Conservation (phyloP, 2,329 filamentous ascomycete species). For the Sporothrix protearum region DNA sequence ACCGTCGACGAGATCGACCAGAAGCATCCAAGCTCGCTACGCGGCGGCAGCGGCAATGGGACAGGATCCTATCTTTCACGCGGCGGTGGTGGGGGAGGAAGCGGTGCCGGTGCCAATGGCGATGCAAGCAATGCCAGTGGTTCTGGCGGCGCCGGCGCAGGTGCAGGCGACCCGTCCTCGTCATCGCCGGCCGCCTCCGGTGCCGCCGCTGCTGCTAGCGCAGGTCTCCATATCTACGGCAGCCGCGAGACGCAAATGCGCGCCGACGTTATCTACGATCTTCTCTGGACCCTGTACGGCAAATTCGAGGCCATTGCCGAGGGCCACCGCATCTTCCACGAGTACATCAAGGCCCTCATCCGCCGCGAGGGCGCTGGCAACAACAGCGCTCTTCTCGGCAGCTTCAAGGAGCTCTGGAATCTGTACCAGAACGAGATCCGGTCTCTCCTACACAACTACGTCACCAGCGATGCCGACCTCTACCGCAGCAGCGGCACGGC, state of each 20-base stretch:
- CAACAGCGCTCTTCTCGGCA: slow-evolving; percentile 67
- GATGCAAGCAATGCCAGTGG: neutral
- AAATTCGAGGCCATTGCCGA: slow-evolving; percentile 98
- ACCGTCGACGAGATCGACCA: slow-evolving; percentile 92
- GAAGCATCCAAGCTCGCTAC: slow-evolving; percentile 78
- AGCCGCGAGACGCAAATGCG: slow-evolving; percentile 71
- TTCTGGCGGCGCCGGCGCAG: slow-evolving; percentile 35
- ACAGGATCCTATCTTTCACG: slow-evolving; percentile 36
- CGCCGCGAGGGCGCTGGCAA: slow-evolving; percentile 70
- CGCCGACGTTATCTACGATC: slow-evolving; percentile 82
- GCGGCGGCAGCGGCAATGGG: slow-evolving; percentile 46
- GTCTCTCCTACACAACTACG: slow-evolving; percentile 89
- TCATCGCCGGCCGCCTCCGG: neutral
- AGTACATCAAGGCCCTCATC: slow-evolving; percentile 82
- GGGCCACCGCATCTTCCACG: slow-evolving; percentile 88
- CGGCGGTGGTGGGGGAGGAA: slow-evolving; percentile 39
- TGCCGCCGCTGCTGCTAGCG: neutral
- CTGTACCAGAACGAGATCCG: slow-evolving; percentile 97
- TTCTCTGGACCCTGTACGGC: slow-evolving; percentile 87
- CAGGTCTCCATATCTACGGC: slow-evolving; percentile 59
- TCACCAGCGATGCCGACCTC: slow-evolving; percentile 82
- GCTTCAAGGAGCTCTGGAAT: slow-evolving; percentile 97
- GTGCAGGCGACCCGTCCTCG: slow-evolving; percentile 34
- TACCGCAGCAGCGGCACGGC: slow-evolving; percentile 45
- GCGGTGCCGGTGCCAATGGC: neutral